These are phyloP conservation scores for Curvularia verruculosa DNA, from an alignment of 2,329 filamentous ascomycete genomes.

Conservation along the genomic window DNA sequence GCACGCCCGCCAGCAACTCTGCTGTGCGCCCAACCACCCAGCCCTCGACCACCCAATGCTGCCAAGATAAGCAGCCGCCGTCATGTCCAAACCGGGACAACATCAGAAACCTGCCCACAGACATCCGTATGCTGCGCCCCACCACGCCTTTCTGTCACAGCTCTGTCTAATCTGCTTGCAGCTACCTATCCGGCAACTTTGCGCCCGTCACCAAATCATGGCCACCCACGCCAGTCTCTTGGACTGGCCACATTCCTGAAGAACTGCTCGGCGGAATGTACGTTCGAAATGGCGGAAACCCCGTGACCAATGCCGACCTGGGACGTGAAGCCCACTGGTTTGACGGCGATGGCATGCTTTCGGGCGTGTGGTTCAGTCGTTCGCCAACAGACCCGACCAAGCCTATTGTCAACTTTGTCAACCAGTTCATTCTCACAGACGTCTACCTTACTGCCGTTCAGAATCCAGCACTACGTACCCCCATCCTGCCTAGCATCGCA, in stretches of 20 bases:
- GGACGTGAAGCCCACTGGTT: conserved; percentile 74
- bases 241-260: conserved; percentile 64
- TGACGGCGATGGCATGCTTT: conserved; percentile 76
- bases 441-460: conserved; percentile 63
- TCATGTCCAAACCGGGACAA: conserved; percentile 33
- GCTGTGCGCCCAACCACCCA: neutral
- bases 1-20: conserved; percentile 4
- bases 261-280: conserved; percentile 73
- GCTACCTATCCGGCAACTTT: conserved; percentile 72
- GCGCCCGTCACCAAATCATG: conserved; percentile 66
- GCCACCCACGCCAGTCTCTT: conserved; percentile 62
- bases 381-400: conserved; percentile 42
- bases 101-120: conserved; percentile 29
- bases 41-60: conserved; percentile 18
- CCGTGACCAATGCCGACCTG: conserved; percentile 65
- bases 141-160: neutral
- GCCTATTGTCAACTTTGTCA: conserved; percentile 68
- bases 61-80: conserved; percentile 13
- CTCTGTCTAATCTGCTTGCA: conserved; percentile 30
- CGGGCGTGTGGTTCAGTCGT: conserved; percentile 66
- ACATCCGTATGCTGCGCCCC: conserved; percentile 50
- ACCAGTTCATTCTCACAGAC: conserved; percentile 72
- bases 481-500: conserved; percentile 71
- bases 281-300: conserved; percentile 74
- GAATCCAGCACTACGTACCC: conserved; percentile 56